Evolutionary conservation across 2,329 filamentous ascomycete genomes (phyloP).

Genomic region (Biscogniauxia mediterranea): DNA sequence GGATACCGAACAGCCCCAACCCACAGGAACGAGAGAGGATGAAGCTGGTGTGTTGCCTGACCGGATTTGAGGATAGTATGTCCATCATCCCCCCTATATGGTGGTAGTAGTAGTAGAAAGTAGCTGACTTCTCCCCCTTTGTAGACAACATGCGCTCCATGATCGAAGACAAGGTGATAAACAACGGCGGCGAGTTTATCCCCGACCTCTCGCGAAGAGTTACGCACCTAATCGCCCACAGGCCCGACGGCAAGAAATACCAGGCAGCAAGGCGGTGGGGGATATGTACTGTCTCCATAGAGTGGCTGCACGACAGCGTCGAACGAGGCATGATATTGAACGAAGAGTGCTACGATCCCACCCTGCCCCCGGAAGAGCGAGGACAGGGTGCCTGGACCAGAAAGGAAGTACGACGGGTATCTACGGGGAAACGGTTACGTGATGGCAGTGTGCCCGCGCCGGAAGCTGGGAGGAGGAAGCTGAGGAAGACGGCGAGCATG

Average conservation of each 20-base stretch:
- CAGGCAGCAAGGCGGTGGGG: constrained; percentile 81
- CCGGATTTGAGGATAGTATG: constrained; percentile 54
- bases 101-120: too few species aligned
- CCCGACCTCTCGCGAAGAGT: constrained; percentile 83
- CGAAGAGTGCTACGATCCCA: constrained; percentile 79
- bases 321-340: constrained; percentile 88
- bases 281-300: constrained; percentile 73
- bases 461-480: constrained; percentile 69
- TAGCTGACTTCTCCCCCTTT: constrained; percentile 9
- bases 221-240: constrained; percentile 81
- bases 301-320: constrained; percentile 84
- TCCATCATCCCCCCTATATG: constrained; percentile 5
- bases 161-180: constrained; percentile 65
- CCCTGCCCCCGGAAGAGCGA: constrained; percentile 65
- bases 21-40: constrained; percentile 34
- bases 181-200: constrained; percentile 79
- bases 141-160: constrained; percentile 63
- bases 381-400: constrained; percentile 75
- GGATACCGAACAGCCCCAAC: constrained; percentile 32
- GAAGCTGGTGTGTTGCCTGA: constrained; percentile 52
- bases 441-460: constrained; percentile 43
- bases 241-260: constrained; percentile 85
- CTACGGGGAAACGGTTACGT: constrained; percentile 59
- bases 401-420: constrained; percentile 43
- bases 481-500: constrained; percentile 83